Evolutionary conservation across 1,284 basidiomycete genomes (phyloP), one percentile per base, ranked within the genome.

Genomic region (Puccinia sorghi): DNA sequence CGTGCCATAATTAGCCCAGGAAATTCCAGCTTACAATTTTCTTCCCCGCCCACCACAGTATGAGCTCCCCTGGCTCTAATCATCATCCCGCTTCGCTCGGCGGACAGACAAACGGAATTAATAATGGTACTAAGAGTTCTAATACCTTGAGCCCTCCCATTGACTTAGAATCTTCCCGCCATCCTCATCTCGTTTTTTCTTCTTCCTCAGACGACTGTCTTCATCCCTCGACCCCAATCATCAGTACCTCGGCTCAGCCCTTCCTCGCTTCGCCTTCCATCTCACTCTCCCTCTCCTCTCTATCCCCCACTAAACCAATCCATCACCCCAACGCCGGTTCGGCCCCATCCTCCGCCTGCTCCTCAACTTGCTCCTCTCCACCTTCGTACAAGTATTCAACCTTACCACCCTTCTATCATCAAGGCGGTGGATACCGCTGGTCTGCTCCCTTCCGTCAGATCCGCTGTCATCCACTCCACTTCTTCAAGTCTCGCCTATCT

Each of bases 281-380:
- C 56, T 57, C 54, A n/a, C 71, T 72, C 52, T 59, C 54, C 56
- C 56, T 72, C n/a, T 59, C 54, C 71, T 64, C 57, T 9, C 72
- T 63, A 39, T 50, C 72, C 3, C 22, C 61, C 13, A 66, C 59
- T n/a, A 48, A 75, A 13, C 48, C 72, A 6, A 22, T 50, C 25
- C 22, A 48, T 46, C 72, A 75, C 27, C 22, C 37, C 25, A 41
- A 56, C 48, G 2, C 56, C 17, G 41, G 52, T 7, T 72, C 71
- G 15, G 27, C 59, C 56, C 64, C 20, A 22, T 63, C 72, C 9
- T 74, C 72, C 15, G 13, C 69, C 54, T 71, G 48, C 50, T 57
- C 70, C n/a, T 41, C 50, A 22, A 32, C 32, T 32, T 32, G 32
- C 32, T 32, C 32, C 32, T 32, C 32, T 32, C 66, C 66, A 27